Base-by-base conservation (phyloP, 2,329 filamentous ascomycete species). In the Knoxdaviesia capensis region DNA sequence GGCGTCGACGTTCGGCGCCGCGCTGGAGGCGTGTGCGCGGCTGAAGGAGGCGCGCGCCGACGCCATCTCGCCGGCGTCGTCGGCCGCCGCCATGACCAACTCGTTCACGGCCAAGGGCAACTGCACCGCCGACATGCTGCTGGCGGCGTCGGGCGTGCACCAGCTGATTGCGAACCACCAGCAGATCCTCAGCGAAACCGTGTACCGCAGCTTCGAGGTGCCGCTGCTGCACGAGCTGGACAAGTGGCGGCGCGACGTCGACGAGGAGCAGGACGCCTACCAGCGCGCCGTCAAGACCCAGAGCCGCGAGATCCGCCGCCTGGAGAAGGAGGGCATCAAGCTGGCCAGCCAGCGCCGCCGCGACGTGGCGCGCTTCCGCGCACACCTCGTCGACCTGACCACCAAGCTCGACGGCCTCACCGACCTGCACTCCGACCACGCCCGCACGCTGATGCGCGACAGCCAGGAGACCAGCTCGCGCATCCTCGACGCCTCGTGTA, bases 151-250 rank as follows among this genome's bases (percentile, higher is more conserved):
- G 33, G 76, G 76, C 34, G 65, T 80, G 36, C 76, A 80, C 53
- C 73, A 80, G 51, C 64, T 80, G 20, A 63, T 79, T 44, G 75
- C 75, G 38, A 80, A 80, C 57, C 76, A 80, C 60, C 72, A 78
- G 54, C 74, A 79, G 52, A 80, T 80, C 50, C 65, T 80, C 4
- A 72, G 67, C 48, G 76, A 80, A 57, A 79, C 74, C 0, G 72
- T 80, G 6, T 80, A 80, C 56, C 65, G 75, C 43, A 66, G 65
- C 45, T 80, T 80, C 53, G 76, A 80, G 56, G 74, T 80, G 34
- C 76, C 76, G 4, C 60, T 80, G 28, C 63, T 80, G n/a, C 74
- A 79, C 57, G 76, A 80, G 57, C 62, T 80, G 31, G 76, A 80
- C 55, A 68, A 67, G 47, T 80, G 75, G 74, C 66, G 67, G 42